Conservation (phyloP, 176 grass and related monocot species). For the Ensete glaucum region DNA sequence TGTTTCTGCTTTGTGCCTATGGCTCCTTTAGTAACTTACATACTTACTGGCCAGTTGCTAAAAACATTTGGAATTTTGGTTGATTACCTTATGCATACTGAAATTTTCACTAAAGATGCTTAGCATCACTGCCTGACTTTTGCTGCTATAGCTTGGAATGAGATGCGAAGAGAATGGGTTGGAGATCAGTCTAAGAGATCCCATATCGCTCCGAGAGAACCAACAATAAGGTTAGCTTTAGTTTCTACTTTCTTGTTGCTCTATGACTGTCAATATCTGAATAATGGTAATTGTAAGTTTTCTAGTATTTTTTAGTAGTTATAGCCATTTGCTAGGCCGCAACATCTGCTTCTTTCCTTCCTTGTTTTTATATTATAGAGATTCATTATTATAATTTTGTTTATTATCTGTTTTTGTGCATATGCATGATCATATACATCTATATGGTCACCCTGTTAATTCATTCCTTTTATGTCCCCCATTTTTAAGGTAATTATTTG, state of each 20-base stretch:
- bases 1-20: neutral
- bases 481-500: too few species aligned
- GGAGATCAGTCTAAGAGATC: conserved; percentile 44
- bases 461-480: too few species aligned
- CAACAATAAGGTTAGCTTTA: conserved; percentile 57
- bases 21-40: neutral
- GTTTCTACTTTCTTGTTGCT: too few species aligned
- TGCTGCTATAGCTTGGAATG: conserved; percentile 75
- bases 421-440: neutral
- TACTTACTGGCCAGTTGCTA: neutral
- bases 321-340: neutral
- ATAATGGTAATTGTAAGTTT: neutral
- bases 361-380: neutral
- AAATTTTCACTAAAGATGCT: neutral
- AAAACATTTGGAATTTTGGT: neutral
- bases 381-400: neutral
- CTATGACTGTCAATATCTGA: neutral
- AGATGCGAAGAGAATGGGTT: conserved; percentile 70
- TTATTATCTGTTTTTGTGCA: neutral
- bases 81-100: neutral
- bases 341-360: neutral
- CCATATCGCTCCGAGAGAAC: conserved; percentile 42
- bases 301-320: neutral
- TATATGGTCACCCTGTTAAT: too few species aligned
- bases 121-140: neutral